Evolutionary conservation across 495 filamentous ascomycete genomes (phyloP).

Genomic region (Ramalina intermedia): DNA sequence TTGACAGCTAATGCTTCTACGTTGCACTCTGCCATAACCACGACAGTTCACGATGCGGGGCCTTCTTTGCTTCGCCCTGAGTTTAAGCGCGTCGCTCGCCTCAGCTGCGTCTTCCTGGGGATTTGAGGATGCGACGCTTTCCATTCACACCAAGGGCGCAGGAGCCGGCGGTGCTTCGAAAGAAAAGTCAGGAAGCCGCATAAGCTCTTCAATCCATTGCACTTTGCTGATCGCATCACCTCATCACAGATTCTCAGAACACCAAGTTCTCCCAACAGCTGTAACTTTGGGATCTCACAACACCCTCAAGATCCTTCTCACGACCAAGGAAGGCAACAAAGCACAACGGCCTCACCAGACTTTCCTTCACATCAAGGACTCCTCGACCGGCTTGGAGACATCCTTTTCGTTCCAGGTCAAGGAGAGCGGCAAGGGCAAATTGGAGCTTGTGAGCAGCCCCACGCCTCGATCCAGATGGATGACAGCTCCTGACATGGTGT

Average conservation of each 20-base stretch:
- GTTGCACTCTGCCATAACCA: no score
- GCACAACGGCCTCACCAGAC: constrained; percentile 82
- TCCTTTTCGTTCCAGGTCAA: constrained; percentile 77
- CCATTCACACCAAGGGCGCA: constrained; percentile 55
- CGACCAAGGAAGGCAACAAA: constrained; percentile 62
- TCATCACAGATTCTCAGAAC: constrained; percentile 43
- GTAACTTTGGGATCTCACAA: constrained; percentile 54
- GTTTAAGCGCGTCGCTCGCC: constrained; percentile 17
- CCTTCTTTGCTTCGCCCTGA: constrained; percentile 9
- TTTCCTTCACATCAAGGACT: constrained; percentile 69
- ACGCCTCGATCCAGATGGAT: constrained; percentile 10
- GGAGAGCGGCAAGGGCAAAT: constrained; percentile 69
- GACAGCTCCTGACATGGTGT: constrained; percentile 8
- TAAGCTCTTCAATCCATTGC: not conserved
- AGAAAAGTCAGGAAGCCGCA: constrained; percentile 45
- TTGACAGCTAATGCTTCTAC: no score
- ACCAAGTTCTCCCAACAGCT: constrained; percentile 46
- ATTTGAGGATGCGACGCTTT: constrained; percentile 72
- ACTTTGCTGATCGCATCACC: not conserved
- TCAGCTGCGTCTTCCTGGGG: constrained; percentile 63
- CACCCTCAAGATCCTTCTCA: constrained; percentile 68
- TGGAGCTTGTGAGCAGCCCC: constrained; percentile 57
- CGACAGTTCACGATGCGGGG: constrained; percentile 8
- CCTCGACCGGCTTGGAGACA: constrained; percentile 64
- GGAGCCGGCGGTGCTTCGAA: constrained; percentile 50